Percentiles rank a stretch among this genome's conserved stretches.
These are phyloP conservation scores for Azolla pinnata DNA, from an alignment of 75 land plant genomes.

Conservation along the genomic window DNA sequence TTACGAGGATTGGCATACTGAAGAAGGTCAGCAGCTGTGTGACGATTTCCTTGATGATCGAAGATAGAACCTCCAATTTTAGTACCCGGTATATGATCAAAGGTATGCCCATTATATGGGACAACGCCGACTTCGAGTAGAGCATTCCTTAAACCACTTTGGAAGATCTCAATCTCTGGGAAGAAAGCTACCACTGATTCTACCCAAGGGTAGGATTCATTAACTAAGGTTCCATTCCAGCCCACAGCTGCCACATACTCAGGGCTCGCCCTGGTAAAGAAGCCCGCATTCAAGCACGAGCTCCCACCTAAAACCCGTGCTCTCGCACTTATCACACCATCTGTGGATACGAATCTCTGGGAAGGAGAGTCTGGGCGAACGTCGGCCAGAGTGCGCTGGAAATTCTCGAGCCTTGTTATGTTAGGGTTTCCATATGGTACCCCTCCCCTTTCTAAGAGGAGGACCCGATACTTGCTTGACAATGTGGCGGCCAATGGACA, in stretches of 20 bases:
- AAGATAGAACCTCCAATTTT: constrained; percentile 81
- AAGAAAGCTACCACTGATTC: constrained; percentile 47
- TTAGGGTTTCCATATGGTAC: constrained; percentile 57
- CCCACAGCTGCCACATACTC: constrained; percentile 25
- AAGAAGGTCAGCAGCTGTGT: constrained; percentile 80
- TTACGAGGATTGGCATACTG: constrained; percentile 42
- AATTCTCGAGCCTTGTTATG: constrained; percentile 39
- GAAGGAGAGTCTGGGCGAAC: constrained; percentile 42
- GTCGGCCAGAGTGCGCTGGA: constrained; percentile 42
- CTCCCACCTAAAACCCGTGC: constrained; percentile 81
- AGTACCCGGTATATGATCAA: constrained; percentile 61
- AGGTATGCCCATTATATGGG: constrained; percentile 72
- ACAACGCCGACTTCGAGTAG: constrained; percentile 59
- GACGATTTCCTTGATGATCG: constrained; percentile 45
- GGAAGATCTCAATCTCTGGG: constrained; percentile 45
- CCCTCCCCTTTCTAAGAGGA: constrained; percentile 69
- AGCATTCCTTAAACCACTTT: constrained; percentile 39
- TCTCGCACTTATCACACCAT: constrained; percentile 64
- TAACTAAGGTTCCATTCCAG: constrained; percentile 59
- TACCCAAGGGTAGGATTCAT: constrained; percentile 67
- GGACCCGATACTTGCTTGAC: constrained; percentile 23
- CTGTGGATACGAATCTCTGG: constrained; percentile 60
- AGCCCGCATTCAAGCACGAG: constrained; percentile 71
- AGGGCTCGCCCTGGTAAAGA: constrained; percentile 61
- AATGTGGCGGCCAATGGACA: constrained; percentile 74